Evolutionary conservation across 1,139 yeast genomes (phyloP).

Genomic region (Hansenula sp.): DNA sequence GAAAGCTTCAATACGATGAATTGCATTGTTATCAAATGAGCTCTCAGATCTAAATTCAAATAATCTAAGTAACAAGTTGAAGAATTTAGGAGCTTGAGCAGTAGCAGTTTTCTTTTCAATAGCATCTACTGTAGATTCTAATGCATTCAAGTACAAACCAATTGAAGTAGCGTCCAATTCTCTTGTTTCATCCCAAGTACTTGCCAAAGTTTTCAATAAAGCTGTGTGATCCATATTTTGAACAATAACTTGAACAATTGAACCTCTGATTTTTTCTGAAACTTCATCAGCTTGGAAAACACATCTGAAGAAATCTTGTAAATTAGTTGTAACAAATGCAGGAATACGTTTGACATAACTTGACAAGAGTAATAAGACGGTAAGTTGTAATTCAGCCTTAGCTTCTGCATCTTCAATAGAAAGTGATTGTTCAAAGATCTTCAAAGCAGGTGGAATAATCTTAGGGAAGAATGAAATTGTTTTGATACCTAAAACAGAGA

Average conservation of each 20-base stretch:
- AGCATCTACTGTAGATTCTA: slow-evolving; percentile 61
- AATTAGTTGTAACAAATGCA: slow-evolving; percentile 70
- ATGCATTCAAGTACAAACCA: slow-evolving; percentile 62
- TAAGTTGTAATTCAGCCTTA: slow-evolving; percentile 45
- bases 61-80: slow-evolving; percentile 64
- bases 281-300: slow-evolving; percentile 56
- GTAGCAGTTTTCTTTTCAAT: slow-evolving; percentile 75
- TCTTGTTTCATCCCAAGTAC: slow-evolving; percentile 58
- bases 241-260: slow-evolving; percentile 60
- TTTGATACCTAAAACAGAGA: slow-evolving; percentile 78
- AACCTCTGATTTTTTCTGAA: slow-evolving; percentile 54
- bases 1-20: slow-evolving; percentile 75
- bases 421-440: slow-evolving; percentile 45
- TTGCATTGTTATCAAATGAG: slow-evolving; percentile 64
- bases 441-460: slow-evolving; percentile 71
- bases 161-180: slow-evolving; percentile 43
- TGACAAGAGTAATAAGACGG: slow-evolving; percentile 69
- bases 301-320: slow-evolving; percentile 55
- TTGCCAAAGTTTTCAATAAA: slow-evolving; percentile 56
- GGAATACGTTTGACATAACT: slow-evolving; percentile 82
- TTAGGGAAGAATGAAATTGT: slow-evolving; percentile 81
- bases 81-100: slow-evolving; percentile 62
- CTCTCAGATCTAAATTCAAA: slow-evolving; percentile 63
- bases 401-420: slow-evolving; percentile 27
- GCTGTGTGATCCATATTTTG: slow-evolving; percentile 65